phyloP scores from a whole-genome alignment of 2,329 filamentous ascomycete species.

The Orbilia oligospora region DNA sequence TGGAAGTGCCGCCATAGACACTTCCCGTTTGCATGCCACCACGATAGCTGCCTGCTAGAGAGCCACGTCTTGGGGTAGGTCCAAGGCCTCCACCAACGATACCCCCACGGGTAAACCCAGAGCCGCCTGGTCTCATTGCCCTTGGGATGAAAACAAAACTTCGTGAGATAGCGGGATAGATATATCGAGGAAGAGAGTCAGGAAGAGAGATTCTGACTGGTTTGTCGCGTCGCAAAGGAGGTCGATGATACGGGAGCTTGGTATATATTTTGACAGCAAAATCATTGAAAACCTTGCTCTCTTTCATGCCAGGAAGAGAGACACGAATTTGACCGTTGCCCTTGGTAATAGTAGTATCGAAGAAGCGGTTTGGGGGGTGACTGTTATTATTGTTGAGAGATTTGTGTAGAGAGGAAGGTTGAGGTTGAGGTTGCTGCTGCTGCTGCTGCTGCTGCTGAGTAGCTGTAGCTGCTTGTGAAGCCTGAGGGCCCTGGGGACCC shows the following conservation, averaged over 20 bases:
- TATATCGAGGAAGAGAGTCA: slow-evolving; percentile 82
- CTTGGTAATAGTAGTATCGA: slow-evolving; percentile 71
- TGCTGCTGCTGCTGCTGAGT: slow-evolving; percentile 63
- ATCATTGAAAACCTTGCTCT: slow-evolving; percentile 79
- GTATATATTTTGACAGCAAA: slow-evolving; percentile 91
- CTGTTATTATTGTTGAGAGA: slow-evolving; percentile 51
- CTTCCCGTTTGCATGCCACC: slow-evolving; percentile 77
- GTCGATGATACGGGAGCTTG: slow-evolving; percentile 92
- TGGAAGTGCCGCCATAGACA: slow-evolving; percentile 72
- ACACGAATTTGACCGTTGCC: slow-evolving; percentile 89
- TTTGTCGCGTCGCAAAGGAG: slow-evolving; percentile 93
- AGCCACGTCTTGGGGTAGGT: slow-evolving; percentile 67
- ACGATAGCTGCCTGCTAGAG: slow-evolving; percentile 55
- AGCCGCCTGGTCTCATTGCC: slow-evolving; percentile 79
- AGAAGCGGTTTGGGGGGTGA: slow-evolving; percentile 61
- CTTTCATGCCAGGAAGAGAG: slow-evolving; percentile 81
- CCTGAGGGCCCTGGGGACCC: slow-evolving; percentile 50
- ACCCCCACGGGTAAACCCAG: slow-evolving; percentile 66
- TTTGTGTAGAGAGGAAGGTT: slow-evolving; percentile 62
- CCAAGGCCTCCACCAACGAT: slow-evolving; percentile 79
- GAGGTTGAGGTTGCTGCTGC: slow-evolving; percentile 58
- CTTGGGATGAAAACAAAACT: slow-evolving; percentile 99
- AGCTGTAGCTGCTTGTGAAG: slow-evolving; percentile 53
- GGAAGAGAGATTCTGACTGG: slow-evolving; percentile 94
- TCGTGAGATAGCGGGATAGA: slow-evolving; percentile 88